Evolutionary conservation across 2,329 filamentous ascomycete genomes (phyloP), one percentile per base, ranked within the genome.

Genomic region (Domatiomyces globalis): DNA sequence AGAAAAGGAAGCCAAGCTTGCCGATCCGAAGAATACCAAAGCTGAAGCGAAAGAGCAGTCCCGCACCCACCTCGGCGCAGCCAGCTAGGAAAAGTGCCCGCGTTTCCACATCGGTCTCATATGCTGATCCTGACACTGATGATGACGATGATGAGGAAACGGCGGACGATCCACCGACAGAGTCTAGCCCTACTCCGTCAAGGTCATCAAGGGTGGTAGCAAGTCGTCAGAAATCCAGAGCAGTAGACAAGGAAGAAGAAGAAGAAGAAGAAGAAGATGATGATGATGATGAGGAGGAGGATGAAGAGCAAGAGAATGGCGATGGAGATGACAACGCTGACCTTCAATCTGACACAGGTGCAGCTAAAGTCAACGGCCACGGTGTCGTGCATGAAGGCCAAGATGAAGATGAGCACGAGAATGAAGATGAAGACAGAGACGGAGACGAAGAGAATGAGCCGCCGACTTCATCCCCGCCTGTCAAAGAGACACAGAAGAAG

Each of bases 61-160:
- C 58, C 10, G 62, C 62, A 45, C 45, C 56, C 46, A 39, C 55
- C 61, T 56, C 65, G 63, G 18, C 67, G 56, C 45, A 64, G 59
- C 54, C 61, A 22, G 57, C 56, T 47, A 69, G 66, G 49, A 69
- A 65, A 54, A 74, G 65, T 56, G 67, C 60, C 51, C 65, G 67
- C 49, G 66, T 63, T 18, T 62, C 61, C 4, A 62, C 61, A 9
- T 64, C 63, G 20, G 60, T 63, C 29, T 61, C 61, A 12, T 63
- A 72, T 54, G 71, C 66, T 54, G 72, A 73, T 54, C 67, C 63
- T 4, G 71, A 74, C 51, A 66, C 64, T 18, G 67, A 69, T 53
- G 72, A 67, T 44, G 69, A 69, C 33, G 69, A 71, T 36, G 69
- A 70, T 18, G 68, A 58, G 17, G 57, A 60, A 46, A 57, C 53